Evolutionary conservation across 768 basidiomycete genomes (phyloP).

Genomic region (Leucogyrophana mollusca): DNA sequence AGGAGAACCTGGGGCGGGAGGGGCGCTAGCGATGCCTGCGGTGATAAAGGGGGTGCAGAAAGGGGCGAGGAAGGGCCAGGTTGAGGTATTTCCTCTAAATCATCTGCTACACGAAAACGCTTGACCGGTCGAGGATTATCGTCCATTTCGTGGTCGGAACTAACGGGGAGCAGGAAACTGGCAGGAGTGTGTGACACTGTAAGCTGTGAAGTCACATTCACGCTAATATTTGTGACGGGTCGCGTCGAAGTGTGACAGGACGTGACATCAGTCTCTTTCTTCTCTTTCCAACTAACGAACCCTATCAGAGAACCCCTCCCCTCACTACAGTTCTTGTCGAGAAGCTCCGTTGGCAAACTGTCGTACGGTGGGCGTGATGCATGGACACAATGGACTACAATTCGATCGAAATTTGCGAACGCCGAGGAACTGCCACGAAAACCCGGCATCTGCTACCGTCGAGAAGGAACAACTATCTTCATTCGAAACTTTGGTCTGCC

Average conservation of each 20-base stretch:
- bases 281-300: no score
- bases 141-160: conserved; percentile 21
- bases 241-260: conserved; percentile 18
- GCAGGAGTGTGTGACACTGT: conserved; percentile 7
- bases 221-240: conserved; percentile 28
- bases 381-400: no score
- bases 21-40: conserved; percentile 19
- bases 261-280: no score
- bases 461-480: no score
- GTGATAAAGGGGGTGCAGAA: neutral
- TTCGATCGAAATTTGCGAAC: no score
- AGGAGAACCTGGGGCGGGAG: conserved; percentile 50
- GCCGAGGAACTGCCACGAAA: no score
- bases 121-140: conserved; percentile 35
- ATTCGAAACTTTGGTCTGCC: no score
- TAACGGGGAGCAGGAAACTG: neutral
- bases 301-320: no score
- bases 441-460: no score
- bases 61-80: neutral
- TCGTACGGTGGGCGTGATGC: no score
- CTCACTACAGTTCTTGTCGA: no score
- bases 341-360: no score
- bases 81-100: neutral
- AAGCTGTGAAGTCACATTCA: conserved; percentile 14
- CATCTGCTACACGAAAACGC: conserved; percentile 21